Percentiles rank a stretch among this genome's conserved stretches.
Conservation (phyloP, 1,139 yeast genomes). For the Arxiozyma telluris region DNA sequence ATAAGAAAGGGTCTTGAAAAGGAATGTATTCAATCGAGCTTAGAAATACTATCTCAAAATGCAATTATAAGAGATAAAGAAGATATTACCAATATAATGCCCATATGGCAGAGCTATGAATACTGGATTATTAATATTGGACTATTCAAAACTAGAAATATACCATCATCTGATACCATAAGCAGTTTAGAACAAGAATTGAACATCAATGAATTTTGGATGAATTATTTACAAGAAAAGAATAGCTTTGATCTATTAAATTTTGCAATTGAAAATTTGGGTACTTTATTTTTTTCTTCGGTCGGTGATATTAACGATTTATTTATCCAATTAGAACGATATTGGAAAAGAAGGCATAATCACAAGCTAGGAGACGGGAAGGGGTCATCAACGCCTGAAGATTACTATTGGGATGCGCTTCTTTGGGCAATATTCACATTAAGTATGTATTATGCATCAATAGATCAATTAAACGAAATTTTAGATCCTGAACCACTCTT, state of each 20-base stretch:
- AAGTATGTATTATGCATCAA: constrained; percentile 24
- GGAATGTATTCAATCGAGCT: constrained; percentile 15
- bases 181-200: constrained; percentile 7
- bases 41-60: neutral
- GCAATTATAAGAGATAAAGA: constrained; percentile 1
- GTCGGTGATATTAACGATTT: constrained; percentile 27
- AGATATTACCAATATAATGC: constrained; percentile 12
- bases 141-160: constrained; percentile 13
- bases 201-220: constrained; percentile 12
- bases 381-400: constrained; percentile 14
- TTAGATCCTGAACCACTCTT: constrained; percentile 10
- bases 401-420: constrained; percentile 20
- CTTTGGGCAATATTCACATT: constrained; percentile 26
- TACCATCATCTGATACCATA: neutral
- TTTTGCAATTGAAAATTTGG: constrained; percentile 26
- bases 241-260: constrained; percentile 22
- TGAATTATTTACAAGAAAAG: constrained; percentile 12
- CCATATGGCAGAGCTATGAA: constrained; percentile 26
- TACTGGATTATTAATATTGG: constrained; percentile 25
- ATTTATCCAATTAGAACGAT: constrained; percentile 19
- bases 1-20: constrained; percentile 23
- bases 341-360: constrained; percentile 17
- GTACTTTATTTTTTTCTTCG: constrained; percentile 27
- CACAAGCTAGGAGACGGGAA: neutral
- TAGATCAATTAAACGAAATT: constrained; percentile 9